These are phyloP conservation scores for Pyricularia pennisetigena DNA, from an alignment of 2,329 filamentous ascomycete species.

Conservation along the genomic window DNA sequence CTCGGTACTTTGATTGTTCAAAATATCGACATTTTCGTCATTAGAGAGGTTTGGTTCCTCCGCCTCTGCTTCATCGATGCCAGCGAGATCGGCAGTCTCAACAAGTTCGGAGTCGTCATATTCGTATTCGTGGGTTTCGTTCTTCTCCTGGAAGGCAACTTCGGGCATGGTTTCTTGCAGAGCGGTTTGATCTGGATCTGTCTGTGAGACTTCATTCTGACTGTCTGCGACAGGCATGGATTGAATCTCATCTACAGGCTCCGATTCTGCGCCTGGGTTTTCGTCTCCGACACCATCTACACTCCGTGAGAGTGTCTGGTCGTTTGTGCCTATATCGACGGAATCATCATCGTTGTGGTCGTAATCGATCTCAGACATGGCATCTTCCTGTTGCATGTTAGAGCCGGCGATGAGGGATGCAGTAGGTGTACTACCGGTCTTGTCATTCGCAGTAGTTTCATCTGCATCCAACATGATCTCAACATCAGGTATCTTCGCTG, in stretches of 20 bases:
- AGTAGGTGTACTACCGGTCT: background rate
- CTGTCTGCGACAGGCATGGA: background rate
- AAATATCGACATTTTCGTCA: background rate
- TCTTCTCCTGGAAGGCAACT: background rate
- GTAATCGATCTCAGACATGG: background rate
- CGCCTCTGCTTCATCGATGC: constrained; percentile 5
- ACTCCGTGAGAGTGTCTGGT: background rate
- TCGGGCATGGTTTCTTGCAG: background rate
- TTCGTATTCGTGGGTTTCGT: constrained; percentile 8
- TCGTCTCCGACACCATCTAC: background rate
- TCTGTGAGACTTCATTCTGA: background rate
- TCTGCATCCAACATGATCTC: background rate
- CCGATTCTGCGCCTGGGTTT: background rate
- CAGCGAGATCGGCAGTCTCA: constrained; percentile 6
- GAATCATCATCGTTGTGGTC: background rate
- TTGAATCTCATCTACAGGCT: background rate
- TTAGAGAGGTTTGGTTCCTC: background rate
- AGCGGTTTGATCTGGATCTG: background rate
- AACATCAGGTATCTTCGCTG: background rate
- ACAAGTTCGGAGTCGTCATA: constrained; percentile 28
- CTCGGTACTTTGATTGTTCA: constrained; percentile 4
- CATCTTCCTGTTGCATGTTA: background rate
- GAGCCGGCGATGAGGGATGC: background rate
- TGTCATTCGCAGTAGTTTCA: background rate
- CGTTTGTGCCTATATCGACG: background rate